phyloP scores from a whole-genome alignment of 352 stramenopile species.

The Phytophthora ramorum region DNA sequence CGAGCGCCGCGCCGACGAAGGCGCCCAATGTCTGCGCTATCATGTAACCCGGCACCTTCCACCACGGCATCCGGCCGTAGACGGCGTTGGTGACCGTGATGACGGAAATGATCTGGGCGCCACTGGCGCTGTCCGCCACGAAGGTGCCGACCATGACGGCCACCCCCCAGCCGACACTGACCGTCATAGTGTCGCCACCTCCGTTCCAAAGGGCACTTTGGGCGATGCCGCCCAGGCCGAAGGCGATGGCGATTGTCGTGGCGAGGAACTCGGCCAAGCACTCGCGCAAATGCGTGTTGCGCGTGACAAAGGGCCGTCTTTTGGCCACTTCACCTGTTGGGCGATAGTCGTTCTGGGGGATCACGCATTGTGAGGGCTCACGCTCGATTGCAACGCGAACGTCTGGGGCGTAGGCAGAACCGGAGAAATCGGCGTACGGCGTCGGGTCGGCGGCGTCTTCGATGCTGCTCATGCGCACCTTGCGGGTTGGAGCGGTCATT shows the following conservation, averaged over 20 bases:
- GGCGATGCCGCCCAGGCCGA: slow-evolving; percentile 52
- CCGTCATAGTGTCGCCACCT: slow-evolving; percentile 51
- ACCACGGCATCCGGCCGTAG: slow-evolving; percentile 51
- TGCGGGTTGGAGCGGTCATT: slow-evolving; percentile 25
- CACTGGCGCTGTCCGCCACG: slow-evolving; percentile 44
- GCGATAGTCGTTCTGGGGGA: slow-evolving; percentile 13
- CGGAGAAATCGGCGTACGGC: slow-evolving; percentile 19
- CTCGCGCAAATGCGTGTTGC: slow-evolving; percentile 45
- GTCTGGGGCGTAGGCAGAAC: slow-evolving; percentile 11
- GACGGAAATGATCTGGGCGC: slow-evolving; percentile 64
- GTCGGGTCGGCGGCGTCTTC: slow-evolving; percentile 14
- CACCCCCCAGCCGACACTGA: slow-evolving; percentile 63
- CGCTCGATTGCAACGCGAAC: slow-evolving; percentile 16
- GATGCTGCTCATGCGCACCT: slow-evolving; percentile 18
- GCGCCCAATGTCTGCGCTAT: slow-evolving; percentile 41
- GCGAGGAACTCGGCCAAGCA: slow-evolving; percentile 60
- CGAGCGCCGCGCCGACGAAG: slow-evolving; percentile 28
- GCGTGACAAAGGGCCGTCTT: slow-evolving; percentile 20
- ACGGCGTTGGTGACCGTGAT: slow-evolving; percentile 57
- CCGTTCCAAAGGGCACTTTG: slow-evolving; percentile 51
- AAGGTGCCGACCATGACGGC: slow-evolving; percentile 65
- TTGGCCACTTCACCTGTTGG: slow-evolving; percentile 5
- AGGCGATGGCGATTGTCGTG: slow-evolving; percentile 54
- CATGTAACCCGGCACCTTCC: slow-evolving; percentile 55
- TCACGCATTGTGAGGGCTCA: slow-evolving; percentile 9